Conservation (phyloP, 2,329 filamentous ascomycete genomes). For the Penicillium sp. region DNA sequence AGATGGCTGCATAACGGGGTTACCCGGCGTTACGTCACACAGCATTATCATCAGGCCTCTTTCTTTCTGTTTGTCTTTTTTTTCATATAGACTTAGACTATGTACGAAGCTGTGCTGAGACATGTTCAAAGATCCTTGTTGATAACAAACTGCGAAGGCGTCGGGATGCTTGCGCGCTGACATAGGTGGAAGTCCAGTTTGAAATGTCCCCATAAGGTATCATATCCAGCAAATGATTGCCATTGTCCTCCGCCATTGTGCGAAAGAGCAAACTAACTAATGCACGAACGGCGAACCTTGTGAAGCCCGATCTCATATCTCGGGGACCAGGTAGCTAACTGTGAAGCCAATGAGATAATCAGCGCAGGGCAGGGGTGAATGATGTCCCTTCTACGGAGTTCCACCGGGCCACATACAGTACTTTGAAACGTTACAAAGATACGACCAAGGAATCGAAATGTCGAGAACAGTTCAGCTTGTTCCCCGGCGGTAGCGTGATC, state of each 20-base stretch:
- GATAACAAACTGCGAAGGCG: not conserved
- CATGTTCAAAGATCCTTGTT: not conserved
- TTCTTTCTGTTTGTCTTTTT: not conserved
- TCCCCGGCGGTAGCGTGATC: conserved; percentile 2
- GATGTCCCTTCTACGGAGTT: not conserved
- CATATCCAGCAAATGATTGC: too few relatives aligned
- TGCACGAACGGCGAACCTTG: not conserved
- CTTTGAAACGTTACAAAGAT: not conserved
- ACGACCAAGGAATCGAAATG: not conserved
- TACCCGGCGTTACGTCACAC: not conserved
- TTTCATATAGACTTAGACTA: not conserved
- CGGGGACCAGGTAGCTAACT: not conserved
- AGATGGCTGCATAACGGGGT: not conserved
- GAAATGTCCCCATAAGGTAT: too few relatives aligned
- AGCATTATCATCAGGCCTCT: not conserved
- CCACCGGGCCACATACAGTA: not conserved
- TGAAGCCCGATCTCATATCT: not conserved
- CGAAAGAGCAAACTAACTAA: too few relatives aligned
- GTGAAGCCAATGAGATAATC: not conserved
- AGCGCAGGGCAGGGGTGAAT: not conserved
- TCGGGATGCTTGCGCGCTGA: too few relatives aligned
- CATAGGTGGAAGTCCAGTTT: too few relatives aligned
- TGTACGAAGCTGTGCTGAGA: not conserved
- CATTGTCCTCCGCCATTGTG: too few relatives aligned
- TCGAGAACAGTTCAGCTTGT: not conserved